Conservation (phyloP, 1,139 yeast genomes). For the Suzukiozyma palmioleophila region DNA sequence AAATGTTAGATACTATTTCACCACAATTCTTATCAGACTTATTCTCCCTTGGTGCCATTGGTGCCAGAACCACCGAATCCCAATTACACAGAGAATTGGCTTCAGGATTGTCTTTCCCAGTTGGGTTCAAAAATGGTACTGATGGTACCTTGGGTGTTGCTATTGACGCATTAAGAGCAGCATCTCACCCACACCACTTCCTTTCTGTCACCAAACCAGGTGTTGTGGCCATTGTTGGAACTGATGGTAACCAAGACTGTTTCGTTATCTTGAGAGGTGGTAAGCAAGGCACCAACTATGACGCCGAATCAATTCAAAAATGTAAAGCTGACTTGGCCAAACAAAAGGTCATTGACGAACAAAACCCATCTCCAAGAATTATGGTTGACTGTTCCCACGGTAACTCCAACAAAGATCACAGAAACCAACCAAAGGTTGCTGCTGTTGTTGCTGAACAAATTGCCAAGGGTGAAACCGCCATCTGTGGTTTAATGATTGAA, state of each 20-base stretch:
- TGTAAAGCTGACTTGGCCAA: conserved; percentile 55
- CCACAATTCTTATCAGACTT: conserved; percentile 96
- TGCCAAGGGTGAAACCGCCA: conserved; percentile 67
- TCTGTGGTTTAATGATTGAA: conserved; percentile 96
- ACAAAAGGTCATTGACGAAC: conserved; percentile 24
- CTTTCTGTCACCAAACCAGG: conserved; percentile 97
- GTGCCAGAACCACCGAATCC: conserved; percentile 98
- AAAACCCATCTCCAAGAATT: conserved; percentile 40
- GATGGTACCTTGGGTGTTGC: conserved; percentile 95
- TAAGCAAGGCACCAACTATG: conserved; percentile 89
- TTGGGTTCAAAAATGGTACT: conserved; percentile 97
- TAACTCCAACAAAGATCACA: conserved; percentile 88
- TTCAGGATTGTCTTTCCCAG: conserved; percentile 94
- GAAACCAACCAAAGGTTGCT: conserved; percentile 89
- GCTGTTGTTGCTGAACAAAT: conserved; percentile 78
- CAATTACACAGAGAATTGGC: conserved; percentile 97
- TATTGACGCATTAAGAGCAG: conserved; percentile 89
- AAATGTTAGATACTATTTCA: conserved; percentile 96
- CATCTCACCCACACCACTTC: conserved; percentile 90
- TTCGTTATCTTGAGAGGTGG: conserved; percentile 95
- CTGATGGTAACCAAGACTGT: conserved; percentile 88
- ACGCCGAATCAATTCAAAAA: conserved; percentile 66
- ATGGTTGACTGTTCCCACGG: conserved; percentile 99
- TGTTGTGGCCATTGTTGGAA: conserved; percentile 91
- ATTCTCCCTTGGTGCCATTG: conserved; percentile 93